Evolutionary conservation across 2,329 filamentous ascomycete genomes (phyloP).

Genomic region (Leptographium flavum): DNA sequence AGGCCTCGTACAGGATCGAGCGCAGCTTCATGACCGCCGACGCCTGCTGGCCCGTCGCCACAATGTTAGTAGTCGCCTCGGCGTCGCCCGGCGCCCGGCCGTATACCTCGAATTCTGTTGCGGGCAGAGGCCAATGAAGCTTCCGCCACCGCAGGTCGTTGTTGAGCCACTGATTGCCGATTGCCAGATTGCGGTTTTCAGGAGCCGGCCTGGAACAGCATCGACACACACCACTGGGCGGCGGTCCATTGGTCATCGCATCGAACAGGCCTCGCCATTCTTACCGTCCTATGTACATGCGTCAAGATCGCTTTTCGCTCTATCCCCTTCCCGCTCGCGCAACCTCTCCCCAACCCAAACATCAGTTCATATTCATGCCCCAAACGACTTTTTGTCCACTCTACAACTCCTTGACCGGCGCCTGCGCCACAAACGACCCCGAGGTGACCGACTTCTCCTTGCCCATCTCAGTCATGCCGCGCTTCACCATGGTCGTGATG

Average conservation of each 20-base stretch:
- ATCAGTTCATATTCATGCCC: too few relatives aligned
- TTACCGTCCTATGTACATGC: too few relatives aligned
- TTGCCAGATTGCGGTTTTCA: too few relatives aligned
- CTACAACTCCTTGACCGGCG: not conserved
- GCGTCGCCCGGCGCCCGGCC: constrained; percentile 69
- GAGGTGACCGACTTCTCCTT: too few relatives aligned
- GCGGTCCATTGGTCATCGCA: too few relatives aligned
- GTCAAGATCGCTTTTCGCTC: too few relatives aligned
- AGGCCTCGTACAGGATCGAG: constrained; percentile 66
- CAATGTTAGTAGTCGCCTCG: constrained; percentile 77
- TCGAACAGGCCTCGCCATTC: too few relatives aligned
- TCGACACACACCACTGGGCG: too few relatives aligned
- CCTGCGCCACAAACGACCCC: not conserved
- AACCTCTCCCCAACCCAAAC: too few relatives aligned
- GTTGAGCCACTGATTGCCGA: constrained; percentile 13
- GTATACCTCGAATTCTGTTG: constrained; percentile 31
- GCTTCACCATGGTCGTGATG: constrained; percentile 55
- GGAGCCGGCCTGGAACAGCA: constrained; percentile 3
- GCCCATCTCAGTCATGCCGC: constrained; percentile 22
- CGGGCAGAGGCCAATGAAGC: too few relatives aligned
- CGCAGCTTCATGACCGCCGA: constrained; percentile 82
- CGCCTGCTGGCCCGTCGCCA: constrained; percentile 45
- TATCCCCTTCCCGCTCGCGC: too few relatives aligned
- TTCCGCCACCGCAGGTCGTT: not conserved
- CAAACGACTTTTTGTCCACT: too few relatives aligned